Evolutionary conservation across 495 filamentous ascomycete species (phyloP), one percentile per base, ranked within the genome.

Genomic region (Echria macrotheca): DNA sequence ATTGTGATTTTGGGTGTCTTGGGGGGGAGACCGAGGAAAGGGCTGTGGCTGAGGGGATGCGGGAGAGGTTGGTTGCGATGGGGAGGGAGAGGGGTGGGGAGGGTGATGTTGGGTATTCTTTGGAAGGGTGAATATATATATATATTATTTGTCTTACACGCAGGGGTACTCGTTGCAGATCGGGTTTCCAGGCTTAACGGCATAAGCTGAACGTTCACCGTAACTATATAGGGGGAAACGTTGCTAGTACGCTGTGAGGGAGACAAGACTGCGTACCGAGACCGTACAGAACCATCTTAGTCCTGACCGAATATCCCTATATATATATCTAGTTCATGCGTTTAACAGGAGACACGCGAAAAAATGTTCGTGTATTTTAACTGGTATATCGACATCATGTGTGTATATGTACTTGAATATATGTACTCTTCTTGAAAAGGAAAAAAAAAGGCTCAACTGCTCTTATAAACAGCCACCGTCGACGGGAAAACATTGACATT

Each of bases 11-110:
- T 50, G 69, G 69, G 35, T 70, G 67, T 29, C 52, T 79, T 40
- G n/a, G n/a, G n/a, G n/a, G n/a, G n/a, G 58, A 53, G 5, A 67
- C 75, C 1, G 75, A 74, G 61, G 70, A 56, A 60, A 70, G 71
- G 48, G 63, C 59, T 52, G 74, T 76, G 49, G 78, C 77, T 0
- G 75, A 79, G 59, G 69, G 59, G 12, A 77, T 79, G 75, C 63
- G 75, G n/a, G 54, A 55, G 38, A 54, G 74, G 59, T 52, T 86
- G 52, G 68, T 85, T 33, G 73, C 73, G 38, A 72, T 86, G 71
- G 83, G 83, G 10, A 70, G 66, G 44, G 78, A 69, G 52, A 69
- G 72, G 43, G 76, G 77, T 2, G 76, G 85, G 36, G 82, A n/a
- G n/a, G n/a, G n/a, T n/a, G n/a, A n/a, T n/a, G n/a, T n/a, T n/a